Conservation (phyloP, 768 basidiomycete species). For the Boletus eberwhitei region DNA sequence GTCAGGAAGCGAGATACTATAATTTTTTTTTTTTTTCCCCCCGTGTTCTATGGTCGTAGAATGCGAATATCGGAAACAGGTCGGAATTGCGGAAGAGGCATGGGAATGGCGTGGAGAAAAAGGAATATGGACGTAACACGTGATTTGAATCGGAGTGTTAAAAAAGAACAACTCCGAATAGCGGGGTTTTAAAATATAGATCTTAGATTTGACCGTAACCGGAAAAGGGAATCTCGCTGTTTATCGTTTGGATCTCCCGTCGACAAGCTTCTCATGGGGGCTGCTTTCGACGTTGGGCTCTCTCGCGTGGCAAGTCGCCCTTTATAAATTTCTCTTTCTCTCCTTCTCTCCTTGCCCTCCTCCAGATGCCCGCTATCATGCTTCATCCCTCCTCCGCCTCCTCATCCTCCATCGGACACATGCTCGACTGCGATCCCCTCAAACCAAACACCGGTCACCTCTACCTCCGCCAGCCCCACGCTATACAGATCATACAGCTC, state of each 20-base stretch:
- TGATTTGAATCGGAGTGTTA: constrained; percentile 9
- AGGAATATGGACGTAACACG: constrained; percentile 19
- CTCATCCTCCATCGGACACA: constrained; percentile 19
- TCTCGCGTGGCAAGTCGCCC: constrained; percentile 27
- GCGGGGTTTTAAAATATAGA: neutral
- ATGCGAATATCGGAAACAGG: neutral
- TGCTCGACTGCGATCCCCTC: constrained; percentile 30
- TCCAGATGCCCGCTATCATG: constrained; percentile 25
- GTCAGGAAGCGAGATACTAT: neutral
- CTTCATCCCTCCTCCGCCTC: constrained; percentile 23
- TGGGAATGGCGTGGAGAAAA: constrained; percentile 15
- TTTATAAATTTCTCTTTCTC: constrained; percentile 20
- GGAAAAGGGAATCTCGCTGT: constrained; percentile 17
- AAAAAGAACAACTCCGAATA: neutral
- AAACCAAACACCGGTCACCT: constrained; percentile 41
- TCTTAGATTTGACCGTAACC: constrained; percentile 22
- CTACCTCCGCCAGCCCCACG: constrained; percentile 46
- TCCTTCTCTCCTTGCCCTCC: constrained; percentile 8
- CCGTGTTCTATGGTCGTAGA: too few relatives aligned
- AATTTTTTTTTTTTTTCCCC: too few relatives aligned
- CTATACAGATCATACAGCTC: constrained; percentile 70
- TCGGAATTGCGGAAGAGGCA: constrained; percentile 12
- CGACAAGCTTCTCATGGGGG: constrained; percentile 16
- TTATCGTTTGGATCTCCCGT: constrained; percentile 24
- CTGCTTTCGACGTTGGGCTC: constrained; percentile 6